These are phyloP conservation scores for Globisporangium heterothallicum DNA, from an alignment of 352 stramenopile genomes.

Conservation along the genomic window DNA sequence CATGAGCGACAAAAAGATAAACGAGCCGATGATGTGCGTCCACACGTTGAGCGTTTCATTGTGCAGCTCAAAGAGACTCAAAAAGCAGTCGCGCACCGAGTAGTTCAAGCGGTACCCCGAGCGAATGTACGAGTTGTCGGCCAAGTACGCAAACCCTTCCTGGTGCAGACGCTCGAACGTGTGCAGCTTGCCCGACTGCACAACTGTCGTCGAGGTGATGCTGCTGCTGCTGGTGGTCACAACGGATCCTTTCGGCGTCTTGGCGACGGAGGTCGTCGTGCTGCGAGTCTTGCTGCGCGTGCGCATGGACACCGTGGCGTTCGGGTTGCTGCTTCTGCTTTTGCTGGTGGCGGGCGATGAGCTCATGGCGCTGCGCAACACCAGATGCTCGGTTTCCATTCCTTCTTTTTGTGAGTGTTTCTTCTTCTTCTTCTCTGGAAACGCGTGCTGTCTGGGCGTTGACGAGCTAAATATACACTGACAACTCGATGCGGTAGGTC, in stretches of 20 bases:
- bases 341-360: slow-evolving; percentile 1
- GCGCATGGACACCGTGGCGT: slow-evolving; percentile 12
- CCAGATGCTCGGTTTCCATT: slow-evolving; percentile 16
- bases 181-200: slow-evolving; percentile 33
- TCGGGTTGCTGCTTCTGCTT: slow-evolving; percentile 9
- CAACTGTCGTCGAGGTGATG: slow-evolving; percentile 11
- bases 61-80: slow-evolving; percentile 83
- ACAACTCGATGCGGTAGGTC: background rate
- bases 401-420: background rate
- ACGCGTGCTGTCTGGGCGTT: background rate
- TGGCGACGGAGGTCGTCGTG: background rate
- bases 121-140: slow-evolving; percentile 85
- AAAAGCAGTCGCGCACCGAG: slow-evolving; percentile 66
- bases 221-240: slow-evolving; percentile 14
- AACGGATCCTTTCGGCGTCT: background rate
- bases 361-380: slow-evolving; percentile 7
- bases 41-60: slow-evolving; percentile 89
- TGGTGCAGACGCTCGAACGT: slow-evolving; percentile 74
- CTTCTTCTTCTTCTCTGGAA: background rate
- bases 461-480: slow-evolving; percentile 11
- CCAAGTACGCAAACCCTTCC: slow-evolving; percentile 75
- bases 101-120: slow-evolving; percentile 84
- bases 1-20: slow-evolving; percentile 82
- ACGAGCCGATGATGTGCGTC: slow-evolving; percentile 82
- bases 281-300: slow-evolving; percentile 14